Evolutionary conservation across 1,284 basidiomycete genomes (phyloP), one percentile per base, ranked within the genome.

Genomic region (Moesziomyces parantarcticus): DNA sequence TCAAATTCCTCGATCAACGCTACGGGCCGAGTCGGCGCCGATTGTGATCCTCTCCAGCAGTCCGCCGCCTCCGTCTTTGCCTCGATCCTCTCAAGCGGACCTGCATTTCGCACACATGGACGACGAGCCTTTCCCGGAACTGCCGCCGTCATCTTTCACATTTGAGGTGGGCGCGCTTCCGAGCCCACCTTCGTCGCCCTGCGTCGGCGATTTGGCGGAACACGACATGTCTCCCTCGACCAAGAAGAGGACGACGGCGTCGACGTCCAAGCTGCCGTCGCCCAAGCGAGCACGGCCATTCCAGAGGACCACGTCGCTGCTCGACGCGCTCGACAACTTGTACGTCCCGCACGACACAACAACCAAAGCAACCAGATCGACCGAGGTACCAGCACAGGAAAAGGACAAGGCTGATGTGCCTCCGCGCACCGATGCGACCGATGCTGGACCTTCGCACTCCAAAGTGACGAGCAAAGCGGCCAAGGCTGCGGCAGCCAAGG

Each of bases 41-140:
- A 66, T 72, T 10, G 52, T 72, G 21, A 66, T 72, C 25, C 55
- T 72, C 10, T 72, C 69, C 0, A 72, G 69, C 57, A 72, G 69
- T 25, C 68, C 68, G 10, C 63, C 69, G 13, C 54, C 58, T 7
- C 39, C 58, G 34, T 50, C 64, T 13, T 26, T 68, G 29, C 50
- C 50, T 3, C 25, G 50, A 18, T 22, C 44, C 10, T 39, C 36
- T 13, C 36, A 68, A 55, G 51, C 55, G 62, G 29, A 39, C 48
- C 3, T 5, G 36, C 36, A 39, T 39, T 8, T 18, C 3, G 36
- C 18, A 16, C 36, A 39, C 16, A 39, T 39, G 36, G 36, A 39
- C 18, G 36, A 39, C 16, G 36, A 39, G 14, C 36, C 18, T 39
- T 16, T 16, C 36, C 34, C 50, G 3, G 40, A 50, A 4, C 32